Conservation (phyloP, 257 asterid species). For the Euphrasia confusa region DNA sequence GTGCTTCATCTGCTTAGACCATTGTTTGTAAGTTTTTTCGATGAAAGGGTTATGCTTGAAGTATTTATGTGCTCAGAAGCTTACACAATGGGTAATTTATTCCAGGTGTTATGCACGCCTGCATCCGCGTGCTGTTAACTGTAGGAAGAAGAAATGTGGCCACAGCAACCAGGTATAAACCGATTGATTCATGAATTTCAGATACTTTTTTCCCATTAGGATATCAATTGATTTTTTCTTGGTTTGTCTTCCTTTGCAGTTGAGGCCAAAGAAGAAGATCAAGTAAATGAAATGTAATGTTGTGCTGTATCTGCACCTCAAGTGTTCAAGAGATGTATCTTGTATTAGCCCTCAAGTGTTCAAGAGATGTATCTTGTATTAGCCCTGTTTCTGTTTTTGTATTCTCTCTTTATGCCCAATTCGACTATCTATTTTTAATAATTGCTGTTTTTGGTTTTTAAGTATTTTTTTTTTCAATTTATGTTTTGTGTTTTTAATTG, state of each 20-base stretch:
- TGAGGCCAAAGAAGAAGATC: slow-evolving; percentile 76
- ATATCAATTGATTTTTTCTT: not conserved
- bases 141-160: slow-evolving; percentile 67
- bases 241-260: slow-evolving; percentile 28
- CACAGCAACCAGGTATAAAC: slow-evolving; percentile 54
- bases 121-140: slow-evolving; percentile 66
- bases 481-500: no score
- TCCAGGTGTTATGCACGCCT: slow-evolving; percentile 59
- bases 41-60: no score
- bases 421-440: not conserved
- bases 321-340: not conserved
- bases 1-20: no score
- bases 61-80: no score
- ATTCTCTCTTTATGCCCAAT: not conserved
- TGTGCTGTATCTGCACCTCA: not conserved
- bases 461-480: no score
- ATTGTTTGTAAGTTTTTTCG: no score
- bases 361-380: not conserved
- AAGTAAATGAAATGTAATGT: slow-evolving; percentile 35
- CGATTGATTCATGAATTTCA: not conserved
- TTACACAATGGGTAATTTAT: not conserved
- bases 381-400: not conserved
- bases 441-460: no score
- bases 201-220: not conserved
- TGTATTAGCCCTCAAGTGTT: not conserved